A percentile compares a stretch with the other conserved stretches of the same genome.
These are phyloP conservation scores for Boletus rubropictus DNA, from an alignment of 768 basidiomycete genomes.

Conservation along the genomic window DNA sequence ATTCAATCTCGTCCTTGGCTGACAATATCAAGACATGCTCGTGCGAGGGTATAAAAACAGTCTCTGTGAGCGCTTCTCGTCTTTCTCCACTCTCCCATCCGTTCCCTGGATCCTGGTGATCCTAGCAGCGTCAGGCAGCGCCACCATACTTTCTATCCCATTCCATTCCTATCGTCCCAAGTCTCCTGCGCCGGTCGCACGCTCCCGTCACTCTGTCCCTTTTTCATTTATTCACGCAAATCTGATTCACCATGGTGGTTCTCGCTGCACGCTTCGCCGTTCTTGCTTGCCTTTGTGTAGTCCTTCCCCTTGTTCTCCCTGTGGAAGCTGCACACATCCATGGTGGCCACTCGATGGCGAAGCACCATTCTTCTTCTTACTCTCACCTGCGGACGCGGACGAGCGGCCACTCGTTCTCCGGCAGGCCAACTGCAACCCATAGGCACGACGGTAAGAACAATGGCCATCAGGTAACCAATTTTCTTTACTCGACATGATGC, in stretches of 20 bases:
- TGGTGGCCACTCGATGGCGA: slow-evolving; percentile 13
- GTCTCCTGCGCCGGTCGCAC: slow-evolving; percentile 21
- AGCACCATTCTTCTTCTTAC: not conserved
- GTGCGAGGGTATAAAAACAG: slow-evolving; percentile 17
- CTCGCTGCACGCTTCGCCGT: slow-evolving; percentile 43
- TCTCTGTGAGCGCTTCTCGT: slow-evolving; percentile 9
- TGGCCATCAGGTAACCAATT: slow-evolving; percentile 4
- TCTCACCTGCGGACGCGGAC: not conserved
- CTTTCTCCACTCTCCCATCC: slow-evolving; percentile 35
- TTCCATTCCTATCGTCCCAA: slow-evolving; percentile 15
- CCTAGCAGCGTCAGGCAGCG: slow-evolving; percentile 22
- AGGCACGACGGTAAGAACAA: not conserved
- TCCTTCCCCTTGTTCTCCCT: slow-evolving; percentile 34
- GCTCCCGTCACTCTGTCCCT: slow-evolving; percentile 2
- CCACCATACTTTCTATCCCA: slow-evolving; percentile 16
- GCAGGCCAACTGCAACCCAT: not conserved
- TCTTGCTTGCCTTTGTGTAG: slow-evolving; percentile 41
- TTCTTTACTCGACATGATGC: not conserved
- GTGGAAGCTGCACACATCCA: slow-evolving; percentile 39
- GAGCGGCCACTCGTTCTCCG: not conserved
- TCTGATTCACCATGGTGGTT: slow-evolving; percentile 40
- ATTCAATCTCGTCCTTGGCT: slow-evolving; percentile 13
- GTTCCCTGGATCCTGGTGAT: slow-evolving; percentile 52
- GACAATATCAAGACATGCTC: slow-evolving; percentile 16
- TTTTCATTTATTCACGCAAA: slow-evolving; percentile 13